Evolutionary conservation across 805 yeast genomes (phyloP).

Genomic region (Suhomyces sp.): DNA sequence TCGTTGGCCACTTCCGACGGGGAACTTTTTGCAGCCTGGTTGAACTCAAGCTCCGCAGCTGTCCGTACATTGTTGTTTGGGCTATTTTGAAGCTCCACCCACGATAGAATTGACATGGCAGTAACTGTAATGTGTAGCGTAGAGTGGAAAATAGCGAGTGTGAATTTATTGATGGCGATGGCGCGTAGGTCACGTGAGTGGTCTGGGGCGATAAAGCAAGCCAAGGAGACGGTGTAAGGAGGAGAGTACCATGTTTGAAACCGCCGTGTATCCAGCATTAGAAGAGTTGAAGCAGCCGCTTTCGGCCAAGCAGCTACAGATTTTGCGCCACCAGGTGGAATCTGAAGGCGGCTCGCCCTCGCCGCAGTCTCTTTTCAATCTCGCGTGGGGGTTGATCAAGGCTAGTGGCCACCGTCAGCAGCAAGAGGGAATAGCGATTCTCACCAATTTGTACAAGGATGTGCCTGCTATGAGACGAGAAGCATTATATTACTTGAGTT

Average conservation of each 20-base stretch:
- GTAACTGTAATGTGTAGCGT: too few species aligned
- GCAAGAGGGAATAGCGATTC: slow-evolving; percentile 71
- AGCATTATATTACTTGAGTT: slow-evolving; percentile 78
- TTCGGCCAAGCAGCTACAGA: slow-evolving; percentile 68
- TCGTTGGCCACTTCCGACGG: slow-evolving; percentile 47
- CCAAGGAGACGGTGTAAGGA: too few species aligned
- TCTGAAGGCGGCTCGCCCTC: slow-evolving; percentile 78
- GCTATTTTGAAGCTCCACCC: slow-evolving; percentile 26
- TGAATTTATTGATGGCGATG: neutral
- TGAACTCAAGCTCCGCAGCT: slow-evolving; percentile 51
- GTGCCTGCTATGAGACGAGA: slow-evolving; percentile 85
- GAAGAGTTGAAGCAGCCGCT: slow-evolving; percentile 52
- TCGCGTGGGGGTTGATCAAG: slow-evolving; percentile 94
- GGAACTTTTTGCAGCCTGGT: slow-evolving; percentile 39
- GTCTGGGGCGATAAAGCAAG: too few species aligned
- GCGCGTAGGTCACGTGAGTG: neutral
- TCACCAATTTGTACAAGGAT: slow-evolving; percentile 68
- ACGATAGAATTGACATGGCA: slow-evolving; percentile 3
- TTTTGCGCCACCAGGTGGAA: slow-evolving; percentile 72
- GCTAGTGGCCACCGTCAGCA: slow-evolving; percentile 62
- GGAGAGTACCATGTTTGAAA: slow-evolving; percentile 4
- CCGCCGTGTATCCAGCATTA: slow-evolving; percentile 32
- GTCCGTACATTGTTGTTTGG: slow-evolving; percentile 53
- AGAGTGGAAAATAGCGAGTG: neutral
- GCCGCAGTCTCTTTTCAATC: slow-evolving; percentile 84